Percentiles rank a stretch among this genome's conserved stretches.
Evolutionary conservation across 2,329 filamentous ascomycete genomes (phyloP).

Genomic region (Lithohypha guttulata): DNA sequence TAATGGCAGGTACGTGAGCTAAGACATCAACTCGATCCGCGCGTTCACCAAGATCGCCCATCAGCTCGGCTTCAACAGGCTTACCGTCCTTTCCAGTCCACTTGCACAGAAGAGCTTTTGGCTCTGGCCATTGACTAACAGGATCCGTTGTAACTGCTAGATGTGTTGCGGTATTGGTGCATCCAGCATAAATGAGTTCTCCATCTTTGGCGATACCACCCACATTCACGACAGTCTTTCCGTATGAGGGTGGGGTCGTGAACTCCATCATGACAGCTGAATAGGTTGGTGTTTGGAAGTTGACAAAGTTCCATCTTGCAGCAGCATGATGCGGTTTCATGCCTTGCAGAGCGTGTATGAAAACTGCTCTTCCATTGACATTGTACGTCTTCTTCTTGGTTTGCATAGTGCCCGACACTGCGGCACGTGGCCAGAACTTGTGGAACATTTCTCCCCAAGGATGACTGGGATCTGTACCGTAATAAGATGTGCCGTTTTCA

Average conservation of each 20-base stretch:
- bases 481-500: slow-evolving; percentile 71
- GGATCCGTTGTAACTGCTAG: slow-evolving; percentile 58
- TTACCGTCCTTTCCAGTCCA: slow-evolving; percentile 79
- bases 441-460: slow-evolving; percentile 93
- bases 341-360: slow-evolving; percentile 79
- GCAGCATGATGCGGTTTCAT: slow-evolving; percentile 99
- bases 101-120: slow-evolving; percentile 59
- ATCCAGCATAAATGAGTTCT: slow-evolving; percentile 65
- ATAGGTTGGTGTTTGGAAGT: slow-evolving; percentile 79
- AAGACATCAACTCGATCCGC: slow-evolving; percentile 87
- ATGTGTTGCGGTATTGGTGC: slow-evolving; percentile 56
- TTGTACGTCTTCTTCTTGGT: slow-evolving; percentile 73
- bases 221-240: slow-evolving; percentile 69
- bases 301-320: slow-evolving; percentile 81
- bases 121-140: slow-evolving; percentile 82
- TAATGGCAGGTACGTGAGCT: slow-evolving; percentile 88
- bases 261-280: slow-evolving; percentile 94
- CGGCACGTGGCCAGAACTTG: slow-evolving; percentile 85
- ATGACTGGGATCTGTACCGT: slow-evolving; percentile 70
- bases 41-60: slow-evolving; percentile 56
- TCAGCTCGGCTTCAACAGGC: slow-evolving; percentile 56
- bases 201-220: slow-evolving; percentile 70
- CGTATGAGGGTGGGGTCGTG: slow-evolving; percentile 87
- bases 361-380: slow-evolving; percentile 68
- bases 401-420: slow-evolving; percentile 69